phyloP scores from a whole-genome alignment of 441 rosid genomes.

The Adansonia grandidieri region DNA sequence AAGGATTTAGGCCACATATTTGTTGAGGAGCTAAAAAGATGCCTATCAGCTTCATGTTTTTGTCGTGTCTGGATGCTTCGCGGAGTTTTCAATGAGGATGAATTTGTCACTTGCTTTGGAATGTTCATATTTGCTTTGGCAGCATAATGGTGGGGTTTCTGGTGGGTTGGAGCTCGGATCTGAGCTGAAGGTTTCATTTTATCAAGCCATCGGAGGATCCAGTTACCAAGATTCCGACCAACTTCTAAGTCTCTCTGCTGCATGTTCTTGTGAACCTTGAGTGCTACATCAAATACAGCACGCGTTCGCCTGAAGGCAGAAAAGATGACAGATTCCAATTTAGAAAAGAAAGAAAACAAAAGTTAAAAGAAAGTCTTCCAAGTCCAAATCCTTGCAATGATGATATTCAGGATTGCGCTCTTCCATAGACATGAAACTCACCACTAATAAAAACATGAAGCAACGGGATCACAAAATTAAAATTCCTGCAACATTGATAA shows the following conservation, averaged over 20 bases:
- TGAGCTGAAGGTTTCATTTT: conserved; percentile 83
- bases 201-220: conserved; percentile 87
- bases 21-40: conserved; percentile 54
- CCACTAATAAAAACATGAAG: not conserved
- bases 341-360: not conserved
- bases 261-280: conserved; percentile 68
- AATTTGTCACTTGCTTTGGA: conserved; percentile 42
- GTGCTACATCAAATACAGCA: conserved; percentile 59
- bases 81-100: conserved; percentile 40
- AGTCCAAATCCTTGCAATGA: not conserved
- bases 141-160: conserved; percentile 29
- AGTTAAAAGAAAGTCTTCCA: not conserved
- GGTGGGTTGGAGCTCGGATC: conserved; percentile 52
- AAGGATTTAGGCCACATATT: conserved; percentile 52
- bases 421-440: not conserved
- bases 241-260: conserved; percentile 86
- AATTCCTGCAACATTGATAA: not conserved
- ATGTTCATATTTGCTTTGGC: conserved; percentile 39
- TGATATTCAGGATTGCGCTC: not conserved
- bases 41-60: conserved; percentile 53
- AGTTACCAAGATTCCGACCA: conserved; percentile 79
- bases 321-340: not conserved
- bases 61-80: conserved; percentile 27
- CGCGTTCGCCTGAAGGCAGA: conserved; percentile 58
- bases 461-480: conserved; percentile 2